Evolutionary conservation across 768 basidiomycete species (phyloP), one percentile per base, ranked within the genome.

Genomic region (Crucibulum laeve): DNA sequence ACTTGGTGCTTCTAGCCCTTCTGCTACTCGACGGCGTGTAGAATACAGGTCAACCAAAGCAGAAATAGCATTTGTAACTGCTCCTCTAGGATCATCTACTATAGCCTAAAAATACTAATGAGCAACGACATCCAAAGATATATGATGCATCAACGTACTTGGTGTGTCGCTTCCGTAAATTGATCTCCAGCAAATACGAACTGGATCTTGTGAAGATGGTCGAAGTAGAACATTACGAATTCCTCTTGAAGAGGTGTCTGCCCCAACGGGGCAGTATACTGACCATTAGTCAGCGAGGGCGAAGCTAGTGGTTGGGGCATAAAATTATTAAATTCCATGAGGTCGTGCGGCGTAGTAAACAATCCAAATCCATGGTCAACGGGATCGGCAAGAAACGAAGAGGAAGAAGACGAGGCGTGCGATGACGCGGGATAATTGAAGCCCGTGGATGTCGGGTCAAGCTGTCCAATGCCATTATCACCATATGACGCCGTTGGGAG

Each of bases 41-140:
- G 75, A 74, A 58, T 90, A 86, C 30, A 88, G 70, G 53, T 77
- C 78, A 33, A 85, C 78, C 38, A 90, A 70, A n/a, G 88, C 86
- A 60, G 82, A 86, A 25, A 88, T 73, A 4, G 87, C 82, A 58
- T 80, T 77, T 4, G 84, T 78, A 33, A 88, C 76, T 2, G 84
- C 76, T 34, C 88, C 87, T 42, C 74, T 75, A 17, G 84, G 84
- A 42, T 87, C 76, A 55, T 78, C 70, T 30, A 78, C 63, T 44
- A 87, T 76, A 42, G 80, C 68, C 73, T 77, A 46, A 24, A 44
- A 49, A 11, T 36, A 33, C 40, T 37, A 49, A 46, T 38, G 19
- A 33, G 40, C 45, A 39, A 48, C 38, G 53, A 47, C 26, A 42
- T n/a, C 24, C 22, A 40, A 32, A 24, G 21, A 17, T 38, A 43